These are phyloP conservation scores for Lophium mytilinum DNA, from an alignment of 495 filamentous ascomycete genomes.

Conservation along the genomic window DNA sequence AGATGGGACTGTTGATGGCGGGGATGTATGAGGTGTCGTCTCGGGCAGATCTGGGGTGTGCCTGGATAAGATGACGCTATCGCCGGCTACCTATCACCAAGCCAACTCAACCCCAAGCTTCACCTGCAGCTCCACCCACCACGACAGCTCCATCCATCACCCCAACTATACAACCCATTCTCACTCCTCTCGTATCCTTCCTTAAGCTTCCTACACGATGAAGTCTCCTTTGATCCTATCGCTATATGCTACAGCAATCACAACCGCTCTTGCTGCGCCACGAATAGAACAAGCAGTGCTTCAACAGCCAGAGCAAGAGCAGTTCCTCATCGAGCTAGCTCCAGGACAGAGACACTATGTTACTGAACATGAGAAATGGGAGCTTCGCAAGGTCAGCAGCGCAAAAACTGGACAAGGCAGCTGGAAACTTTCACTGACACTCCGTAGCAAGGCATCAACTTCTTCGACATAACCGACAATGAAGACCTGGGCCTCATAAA, in stretches of 20 bases:
- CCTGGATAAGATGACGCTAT: too few species aligned
- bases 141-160: too few species aligned
- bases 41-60: too few species aligned
- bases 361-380: conserved; percentile 93
- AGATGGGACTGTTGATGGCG: too few species aligned
- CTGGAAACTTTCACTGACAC: conserved; percentile 5
- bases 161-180: too few species aligned
- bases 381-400: conserved; percentile 63
- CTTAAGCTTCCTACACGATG: conserved; percentile 1
- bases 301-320: conserved; percentile 33
- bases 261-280: conserved; percentile 12
- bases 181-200: background rate
- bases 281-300: conserved; percentile 12
- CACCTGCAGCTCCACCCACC: too few species aligned
- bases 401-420: background rate
- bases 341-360: conserved; percentile 81
- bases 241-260: conserved; percentile 12
- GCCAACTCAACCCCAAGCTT: too few species aligned
- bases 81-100: too few species aligned
- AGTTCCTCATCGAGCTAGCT: conserved; percentile 75
- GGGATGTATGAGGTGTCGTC: too few species aligned
- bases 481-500: conserved; percentile 45
- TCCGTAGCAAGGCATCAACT: conserved; percentile 66
- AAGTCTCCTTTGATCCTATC: conserved; percentile 17
- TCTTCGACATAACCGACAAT: conserved; percentile 88